Conservation (phyloP, 805 yeast genomes). For the Saccharomycopsis javanensis region DNA sequence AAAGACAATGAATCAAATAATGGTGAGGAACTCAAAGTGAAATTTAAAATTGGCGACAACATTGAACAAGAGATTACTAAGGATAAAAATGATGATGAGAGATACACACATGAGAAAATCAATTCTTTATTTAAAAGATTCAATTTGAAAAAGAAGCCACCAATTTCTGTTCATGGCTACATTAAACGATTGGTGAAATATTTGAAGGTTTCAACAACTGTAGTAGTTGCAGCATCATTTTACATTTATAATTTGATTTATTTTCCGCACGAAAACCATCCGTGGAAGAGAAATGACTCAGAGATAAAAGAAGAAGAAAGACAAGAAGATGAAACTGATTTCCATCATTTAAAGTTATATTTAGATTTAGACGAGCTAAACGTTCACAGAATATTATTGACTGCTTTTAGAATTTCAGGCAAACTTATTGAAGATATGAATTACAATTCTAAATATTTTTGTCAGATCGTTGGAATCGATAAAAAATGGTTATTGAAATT, state of each 20-base stretch:
- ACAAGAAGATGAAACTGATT: neutral
- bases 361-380: conserved; percentile 32
- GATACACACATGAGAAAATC: neutral
- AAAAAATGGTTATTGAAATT: conserved; percentile 35
- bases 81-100: neutral
- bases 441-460: conserved; percentile 35
- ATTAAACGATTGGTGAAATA: conserved; percentile 25
- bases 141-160: conserved; percentile 22
- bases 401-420: conserved; percentile 38
- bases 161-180: conserved; percentile 22
- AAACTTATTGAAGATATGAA: conserved; percentile 39
- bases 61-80: neutral
- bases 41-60: neutral
- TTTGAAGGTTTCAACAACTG: conserved; percentile 25
- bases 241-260: conserved; percentile 23
- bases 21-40: neutral
- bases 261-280: conserved; percentile 2
- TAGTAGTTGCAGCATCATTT: conserved; percentile 23
- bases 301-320: neutral
- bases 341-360: conserved; percentile 15
- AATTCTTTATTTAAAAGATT: conserved; percentile 21
- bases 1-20: neutral
- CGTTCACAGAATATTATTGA: conserved; percentile 36
- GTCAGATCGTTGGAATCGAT: conserved; percentile 38
- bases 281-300: neutral